phyloP scores from a whole-genome alignment of 23 red algal species.

The Gracilaria vermiculophylla region DNA sequence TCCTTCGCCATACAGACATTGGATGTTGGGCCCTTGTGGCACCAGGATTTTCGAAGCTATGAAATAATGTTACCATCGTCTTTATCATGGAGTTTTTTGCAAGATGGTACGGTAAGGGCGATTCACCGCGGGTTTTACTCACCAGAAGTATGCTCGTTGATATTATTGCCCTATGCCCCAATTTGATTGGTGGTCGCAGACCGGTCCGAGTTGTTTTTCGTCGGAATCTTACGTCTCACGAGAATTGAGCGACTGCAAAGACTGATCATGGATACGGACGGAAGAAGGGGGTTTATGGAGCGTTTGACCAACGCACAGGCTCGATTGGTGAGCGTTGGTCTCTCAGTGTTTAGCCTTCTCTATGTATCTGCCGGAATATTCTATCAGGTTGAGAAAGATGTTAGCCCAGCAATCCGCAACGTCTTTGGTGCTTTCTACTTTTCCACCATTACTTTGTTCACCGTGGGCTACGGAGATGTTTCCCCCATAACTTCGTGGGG shows the following conservation, averaged over 20 bases:
- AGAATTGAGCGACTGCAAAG: constrained; percentile 49
- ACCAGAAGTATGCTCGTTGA: constrained; percentile 54
- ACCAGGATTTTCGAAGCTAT: constrained; percentile 39
- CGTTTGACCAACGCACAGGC: constrained; percentile 9
- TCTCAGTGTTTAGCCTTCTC: constrained; percentile 54
- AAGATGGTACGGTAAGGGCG: constrained; percentile 55
- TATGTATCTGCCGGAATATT: constrained; percentile 70
- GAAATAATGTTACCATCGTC: constrained; percentile 29
- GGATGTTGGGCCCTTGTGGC: constrained; percentile 18
- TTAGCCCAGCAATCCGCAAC: constrained; percentile 48
- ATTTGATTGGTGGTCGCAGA: constrained; percentile 33
- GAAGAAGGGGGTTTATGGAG: constrained; percentile 31
- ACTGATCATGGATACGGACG: constrained; percentile 40
- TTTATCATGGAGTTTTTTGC: constrained; percentile 64
- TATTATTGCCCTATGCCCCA: constrained; percentile 45
- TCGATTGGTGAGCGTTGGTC: constrained; percentile 30
- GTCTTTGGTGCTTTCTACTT: constrained; percentile 73
- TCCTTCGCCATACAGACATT: constrained; percentile 57
- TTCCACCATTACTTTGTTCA: constrained; percentile 46
- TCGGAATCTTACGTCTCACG: constrained; percentile 40
- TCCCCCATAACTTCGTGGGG: constrained; percentile 30
- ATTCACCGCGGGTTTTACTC: constrained; percentile 33
- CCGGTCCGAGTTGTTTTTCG: constrained; percentile 57
- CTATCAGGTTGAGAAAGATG: constrained; percentile 65
- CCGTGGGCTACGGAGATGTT: constrained; percentile 59